phyloP scores from a whole-genome alignment of 352 stramenopile species.

The Pythium dissimile region DNA sequence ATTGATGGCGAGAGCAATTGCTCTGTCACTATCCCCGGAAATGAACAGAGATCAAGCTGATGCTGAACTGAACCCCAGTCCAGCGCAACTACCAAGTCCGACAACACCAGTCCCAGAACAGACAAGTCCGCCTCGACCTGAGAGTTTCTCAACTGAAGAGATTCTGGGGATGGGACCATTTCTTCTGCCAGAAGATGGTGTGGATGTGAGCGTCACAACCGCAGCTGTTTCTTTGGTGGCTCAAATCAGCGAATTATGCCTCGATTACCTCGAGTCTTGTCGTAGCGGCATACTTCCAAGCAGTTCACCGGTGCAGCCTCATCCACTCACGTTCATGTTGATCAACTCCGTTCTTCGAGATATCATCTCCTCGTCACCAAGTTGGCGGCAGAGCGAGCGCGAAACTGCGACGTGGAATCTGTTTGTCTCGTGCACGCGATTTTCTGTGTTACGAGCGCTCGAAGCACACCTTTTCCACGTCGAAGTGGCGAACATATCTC shows the following conservation, averaged over 20 bases:
- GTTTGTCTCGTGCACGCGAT: constrained; percentile 52
- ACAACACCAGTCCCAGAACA: constrained; percentile 5
- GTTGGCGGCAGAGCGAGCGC: constrained; percentile 19
- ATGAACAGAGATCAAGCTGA: constrained; percentile 63
- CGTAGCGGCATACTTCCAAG: constrained; percentile 59
- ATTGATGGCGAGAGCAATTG: constrained; percentile 86
- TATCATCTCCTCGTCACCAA: constrained; percentile 25
- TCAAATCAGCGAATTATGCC: constrained; percentile 63
- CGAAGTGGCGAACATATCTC: constrained; percentile 68
- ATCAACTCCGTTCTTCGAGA: constrained; percentile 79
- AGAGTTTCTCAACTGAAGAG: constrained; percentile 65
- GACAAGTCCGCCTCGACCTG: constrained; percentile 30
- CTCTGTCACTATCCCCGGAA: constrained; percentile 82
- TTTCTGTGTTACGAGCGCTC: constrained; percentile 66
- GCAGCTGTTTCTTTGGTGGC: constrained; percentile 52
- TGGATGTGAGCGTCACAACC: constrained; percentile 46
- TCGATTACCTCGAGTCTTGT: constrained; percentile 74
- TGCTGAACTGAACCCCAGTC: constrained; percentile 21
- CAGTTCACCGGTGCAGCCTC: constrained; percentile 62
- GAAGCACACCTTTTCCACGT: constrained; percentile 87
- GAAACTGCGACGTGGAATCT: constrained; percentile 37
- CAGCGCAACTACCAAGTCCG: constrained; percentile 8
- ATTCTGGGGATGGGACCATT: constrained; percentile 68
- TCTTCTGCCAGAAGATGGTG: constrained; percentile 32
- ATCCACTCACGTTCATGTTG: constrained; percentile 87